These are phyloP conservation scores for Apiospora aurea DNA, from an alignment of 2,329 filamentous ascomycete genomes.

Conservation along the genomic window DNA sequence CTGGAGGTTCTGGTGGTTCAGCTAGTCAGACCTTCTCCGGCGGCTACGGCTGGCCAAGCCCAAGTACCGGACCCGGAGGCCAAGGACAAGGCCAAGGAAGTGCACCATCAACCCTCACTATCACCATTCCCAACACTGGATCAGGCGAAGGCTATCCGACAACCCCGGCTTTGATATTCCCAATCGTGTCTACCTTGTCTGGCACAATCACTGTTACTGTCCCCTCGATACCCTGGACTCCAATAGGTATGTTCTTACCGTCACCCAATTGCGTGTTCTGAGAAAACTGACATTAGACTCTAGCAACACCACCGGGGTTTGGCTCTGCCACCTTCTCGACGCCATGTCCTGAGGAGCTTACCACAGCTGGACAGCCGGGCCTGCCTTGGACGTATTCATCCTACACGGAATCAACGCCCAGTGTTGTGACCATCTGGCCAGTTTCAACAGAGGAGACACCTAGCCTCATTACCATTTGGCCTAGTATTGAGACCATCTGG, in stretches of 20 bases:
- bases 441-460: background rate
- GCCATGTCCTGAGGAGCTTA: conserved; percentile 15
- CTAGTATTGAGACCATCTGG: conserved; percentile 4
- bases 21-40: conserved; percentile 33
- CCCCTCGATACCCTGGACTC: conserved; percentile 26
- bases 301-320: conserved; percentile 25
- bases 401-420: background rate
- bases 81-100: conserved; percentile 23
- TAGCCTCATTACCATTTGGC: background rate
- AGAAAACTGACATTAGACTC: conserved; percentile 25
- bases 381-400: background rate
- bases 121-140: conserved; percentile 29
- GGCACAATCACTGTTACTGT: conserved; percentile 30
- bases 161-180: conserved; percentile 26
- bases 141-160: conserved; percentile 28
- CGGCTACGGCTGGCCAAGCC: conserved; percentile 10
- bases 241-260: conserved; percentile 28
- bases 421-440: background rate
- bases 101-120: conserved; percentile 29
- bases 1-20: conserved; percentile 31
- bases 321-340: conserved; percentile 18
- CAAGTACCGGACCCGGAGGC: conserved; percentile 9
- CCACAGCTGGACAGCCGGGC: background rate
- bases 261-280: background rate
- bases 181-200: conserved; percentile 28